A percentile compares a stretch with the other conserved stretches of the same genome.
Conservation (phyloP, 176 grass and related monocot genomes). For the Musa troglodytarum region DNA sequence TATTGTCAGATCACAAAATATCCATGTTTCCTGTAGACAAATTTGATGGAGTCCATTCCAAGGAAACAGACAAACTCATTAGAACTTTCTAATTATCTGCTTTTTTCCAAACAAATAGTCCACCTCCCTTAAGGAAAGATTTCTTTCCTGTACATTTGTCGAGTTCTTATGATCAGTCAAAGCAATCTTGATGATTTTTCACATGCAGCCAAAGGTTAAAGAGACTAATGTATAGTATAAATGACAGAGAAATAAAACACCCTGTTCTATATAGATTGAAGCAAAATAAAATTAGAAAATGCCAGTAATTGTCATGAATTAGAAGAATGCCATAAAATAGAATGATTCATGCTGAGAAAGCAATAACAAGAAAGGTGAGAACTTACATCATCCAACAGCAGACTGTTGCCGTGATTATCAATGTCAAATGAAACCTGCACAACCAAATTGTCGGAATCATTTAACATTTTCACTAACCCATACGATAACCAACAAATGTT, state of each 20-base stretch:
- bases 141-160: not conserved
- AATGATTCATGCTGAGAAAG: not conserved
- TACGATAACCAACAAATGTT: not conserved
- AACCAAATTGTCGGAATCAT: not conserved
- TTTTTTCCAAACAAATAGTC: too few relatives aligned
- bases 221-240: not conserved
- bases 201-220: not conserved
- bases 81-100: too few relatives aligned
- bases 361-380: not conserved
- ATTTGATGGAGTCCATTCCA: too few relatives aligned
- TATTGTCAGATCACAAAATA: too few relatives aligned
- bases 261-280: not conserved
- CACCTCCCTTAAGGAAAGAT: too few relatives aligned
- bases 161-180: not conserved
- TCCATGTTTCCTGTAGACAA: too few relatives aligned
- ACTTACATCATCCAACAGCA: slow-evolving; percentile 33
- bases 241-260: not conserved
- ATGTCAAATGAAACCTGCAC: slow-evolving; percentile 23
- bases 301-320: not conserved
- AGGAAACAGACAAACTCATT: too few relatives aligned
- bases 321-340: not conserved
- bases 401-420: slow-evolving; percentile 16
- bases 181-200: not conserved
- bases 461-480: not conserved
- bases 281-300: not conserved